Base-by-base conservation (phyloP, 208 protist species). In the Crithidia mellificae region DNA sequence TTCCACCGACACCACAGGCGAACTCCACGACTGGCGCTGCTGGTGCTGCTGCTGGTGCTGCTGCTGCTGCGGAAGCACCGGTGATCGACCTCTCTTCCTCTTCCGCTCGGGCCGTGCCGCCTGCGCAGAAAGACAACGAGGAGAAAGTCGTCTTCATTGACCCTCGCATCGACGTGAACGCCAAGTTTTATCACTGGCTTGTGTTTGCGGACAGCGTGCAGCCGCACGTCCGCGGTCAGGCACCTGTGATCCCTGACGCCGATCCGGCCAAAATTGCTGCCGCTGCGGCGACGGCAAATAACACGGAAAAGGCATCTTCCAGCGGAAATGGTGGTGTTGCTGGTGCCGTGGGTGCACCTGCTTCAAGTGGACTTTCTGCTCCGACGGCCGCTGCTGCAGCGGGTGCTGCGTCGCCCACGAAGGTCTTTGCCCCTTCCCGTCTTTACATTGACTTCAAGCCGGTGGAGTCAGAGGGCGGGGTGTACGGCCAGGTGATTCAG, bases 371-470 rank as follows among this genome's bases (percentile, higher is more conserved):
- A n/a, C n/a, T n/a, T n/a, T n/a, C n/a, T 49, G 36, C 32, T 24
- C 41, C 36, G 14, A 34, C 57, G 44, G 41, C 43, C 3, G 17
- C 29, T 17, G 14, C 29, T 49, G 50, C 22, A 46, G 63, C 29
- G 8, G 25, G n/a, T 14, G 43, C 41, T 6, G 43, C 38, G 1
- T 39, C 34, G 38, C 59, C 67, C 19, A 34, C 29, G 44, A 62
- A 54, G 49, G 49, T 58, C 4, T 67, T 68, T 27, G 74, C 61
- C 17, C 63, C 70, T 29, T 88, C 82, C 24, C 72, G 78, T 11
- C 71, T 88, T 32, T 88, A 77, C 63, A 65, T 88, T 17, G 82
- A 88, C 76, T 88, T 84, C 59, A 47, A 63, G 34, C 74, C 78
- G 11, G 65, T 41, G 29, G 54, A 53, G 63, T 36, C 67, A 30